Base-by-base conservation (phyloP, 2,329 filamentous ascomycete species). In the Claviceps maximensis region DNA sequence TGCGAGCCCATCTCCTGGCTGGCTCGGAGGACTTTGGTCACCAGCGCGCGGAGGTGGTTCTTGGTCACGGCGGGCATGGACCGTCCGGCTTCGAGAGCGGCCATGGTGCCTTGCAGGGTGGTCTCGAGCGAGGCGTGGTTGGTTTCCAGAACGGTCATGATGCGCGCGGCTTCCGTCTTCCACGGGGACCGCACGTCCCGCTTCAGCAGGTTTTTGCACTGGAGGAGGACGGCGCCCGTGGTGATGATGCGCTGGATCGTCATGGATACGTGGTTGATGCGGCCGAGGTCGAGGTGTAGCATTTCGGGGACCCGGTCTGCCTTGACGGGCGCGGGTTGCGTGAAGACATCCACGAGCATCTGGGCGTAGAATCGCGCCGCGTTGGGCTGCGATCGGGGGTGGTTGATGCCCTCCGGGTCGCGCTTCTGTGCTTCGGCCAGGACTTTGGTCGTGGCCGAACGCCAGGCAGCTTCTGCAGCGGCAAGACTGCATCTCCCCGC, bases 161-260 rank as follows among this genome's bases (percentile, higher is more conserved):
- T 79, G n/a, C 86, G 80, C 2, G 74, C 72, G 0, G 86, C 84
- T 67, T 90, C 84, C 25, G 74, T 79, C 66, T 84, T 87, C 87
- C 87, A 93, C 21, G 84, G 81, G 13, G 79, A 78, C 46, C 87
- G 81, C 3, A 89, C 85, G 62, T 91, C 87, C 17, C 87, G 81
- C 68, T 89, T 90, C 33, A 93, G 76, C 8, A 91, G 73, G 59
- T 89, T 91, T 71, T 93, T 93, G 66, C 84, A 85, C 50, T 89
- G 88, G 15, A 91, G 71, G 29, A 90, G 71, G 48, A 91, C 84
- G 0, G 86, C 84, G 1, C 84, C 86, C 3, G 85, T 79, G 1
- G 85, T 86, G 23, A 87, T 79, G 59, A 91, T 83, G 46, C 81
- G 78, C 47, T 69, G 68, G 0, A 70, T 61, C 58, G 60, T 67